phyloP scores from a whole-genome alignment of 257 asterid genomes.

The Gentiana straminea region DNA sequence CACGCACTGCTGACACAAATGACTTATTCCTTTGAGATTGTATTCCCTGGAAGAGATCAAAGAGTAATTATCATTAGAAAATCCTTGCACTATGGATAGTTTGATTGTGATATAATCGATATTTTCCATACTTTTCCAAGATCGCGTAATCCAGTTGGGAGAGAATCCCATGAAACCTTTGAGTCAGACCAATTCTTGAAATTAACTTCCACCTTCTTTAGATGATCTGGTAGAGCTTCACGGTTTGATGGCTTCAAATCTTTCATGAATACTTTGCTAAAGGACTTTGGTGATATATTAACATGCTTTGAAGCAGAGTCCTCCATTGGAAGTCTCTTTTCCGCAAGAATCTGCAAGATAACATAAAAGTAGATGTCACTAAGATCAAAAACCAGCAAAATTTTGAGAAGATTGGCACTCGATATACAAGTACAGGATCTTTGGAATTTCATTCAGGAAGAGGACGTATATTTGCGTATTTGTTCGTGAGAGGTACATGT shows the following conservation, averaged over 20 bases:
- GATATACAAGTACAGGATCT: too few species aligned
- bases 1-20: conserved; percentile 53
- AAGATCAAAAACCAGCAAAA: too few species aligned
- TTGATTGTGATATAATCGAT: not conserved
- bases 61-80: not conserved
- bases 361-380: not conserved
- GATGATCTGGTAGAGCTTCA: conserved; percentile 27
- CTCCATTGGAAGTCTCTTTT: conserved; percentile 20
- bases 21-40: conserved; percentile 33
- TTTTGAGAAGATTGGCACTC: too few species aligned
- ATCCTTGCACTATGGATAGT: not conserved
- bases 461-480: too few species aligned
- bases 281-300: conserved; percentile 34
- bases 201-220: conserved; percentile 33
- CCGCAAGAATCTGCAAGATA: conserved; percentile 21
- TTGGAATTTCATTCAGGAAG: too few species aligned
- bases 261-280: conserved; percentile 26
- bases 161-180: conserved; percentile 42
- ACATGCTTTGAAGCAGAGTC: conserved; percentile 27
- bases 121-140: conserved; percentile 61
- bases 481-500: too few species aligned
- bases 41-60: conserved; percentile 40
- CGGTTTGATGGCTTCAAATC: conserved; percentile 27
- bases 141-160: conserved; percentile 39
- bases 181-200: conserved; percentile 33